Evolutionary conservation across 1,284 basidiomycete genomes (phyloP), one percentile per base, ranked within the genome.

Genomic region (Wallemia ichthyophaga): DNA sequence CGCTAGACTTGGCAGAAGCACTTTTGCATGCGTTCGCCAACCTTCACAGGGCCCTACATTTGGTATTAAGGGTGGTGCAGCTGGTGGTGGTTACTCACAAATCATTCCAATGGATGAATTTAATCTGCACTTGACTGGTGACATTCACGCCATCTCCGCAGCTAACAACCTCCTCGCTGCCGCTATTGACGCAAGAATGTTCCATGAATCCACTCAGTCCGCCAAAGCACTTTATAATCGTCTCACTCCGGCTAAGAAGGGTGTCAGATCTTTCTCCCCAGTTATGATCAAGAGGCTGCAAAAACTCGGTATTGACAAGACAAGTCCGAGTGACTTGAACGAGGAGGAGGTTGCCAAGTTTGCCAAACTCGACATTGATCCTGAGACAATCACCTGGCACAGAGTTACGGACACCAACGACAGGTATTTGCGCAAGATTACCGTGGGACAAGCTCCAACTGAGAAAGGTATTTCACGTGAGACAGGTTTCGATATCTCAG

Each of bases 71-170:
- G 92, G 92, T 66, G 94, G 94, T 67, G 94, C 92, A 28, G 92
- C 92, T 59, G 92, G 94, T 59, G 92, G 92, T 64, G 92, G 92
- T 61, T 99, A 98, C 75, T 89, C 87, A 68, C 92, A 98, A 70
- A 86, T 98, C 66, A 96, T 96, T 71, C 91, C 91, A 59, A 95
- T 95, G 91, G 91, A 95, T 67, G 91, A 95, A 81, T 94, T 94
- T 71, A 94, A 92, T 69, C 71, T 92, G 60, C 94, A 98, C 70
- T 73, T 98, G 68, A 99, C 92, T 37, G 92, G 92, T 65, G 92
- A 98, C 72, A 96, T 96, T 62, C 92, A 98, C 68, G 92, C 94
- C 58, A 86, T 96, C 24, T 88, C 87, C 27, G 92, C 92, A 57
- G 94, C 92, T 56, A 98, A 98, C 74, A 98, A 98, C 71, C 71